Percentiles rank a stretch among this genome's conserved stretches.
phyloP scores from a whole-genome alignment of 495 filamentous ascomycete genomes.

The Aspergillus sclerotioniger region DNA sequence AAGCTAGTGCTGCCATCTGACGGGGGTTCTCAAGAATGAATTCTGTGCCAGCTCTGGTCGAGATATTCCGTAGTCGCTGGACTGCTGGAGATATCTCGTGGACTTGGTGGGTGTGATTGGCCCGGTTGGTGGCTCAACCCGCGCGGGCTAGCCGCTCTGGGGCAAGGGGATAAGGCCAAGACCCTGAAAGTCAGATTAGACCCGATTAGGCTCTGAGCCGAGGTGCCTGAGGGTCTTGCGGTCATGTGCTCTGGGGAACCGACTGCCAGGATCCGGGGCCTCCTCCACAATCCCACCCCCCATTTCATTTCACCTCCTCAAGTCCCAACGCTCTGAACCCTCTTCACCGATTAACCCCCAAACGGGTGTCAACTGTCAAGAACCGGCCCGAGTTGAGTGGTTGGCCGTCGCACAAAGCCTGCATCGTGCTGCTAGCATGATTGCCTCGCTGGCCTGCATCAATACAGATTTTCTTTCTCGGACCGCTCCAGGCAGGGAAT shows the following conservation, averaged over 20 bases:
- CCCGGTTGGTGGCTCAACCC: neutral
- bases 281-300: neutral
- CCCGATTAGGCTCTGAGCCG: neutral
- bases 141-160: neutral
- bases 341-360: no score
- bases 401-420: neutral
- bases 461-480: neutral
- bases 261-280: neutral
- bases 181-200: neutral
- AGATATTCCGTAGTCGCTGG: neutral
- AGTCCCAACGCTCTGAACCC: neutral
- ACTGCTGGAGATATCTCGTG: neutral
- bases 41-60: no score
- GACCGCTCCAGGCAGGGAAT: neutral
- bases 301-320: neutral
- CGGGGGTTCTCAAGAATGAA: no score
- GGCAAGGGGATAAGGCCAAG: neutral
- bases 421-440: neutral
- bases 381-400: no score
- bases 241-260: slow-evolving; percentile 1
- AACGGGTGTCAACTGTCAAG: no score
- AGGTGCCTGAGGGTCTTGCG: neutral
- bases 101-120: neutral
- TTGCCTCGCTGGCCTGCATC: neutral
- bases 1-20: no score